These are phyloP conservation scores for Agarophyton chilense DNA, from an alignment of 23 red algal genomes.

Conservation along the genomic window DNA sequence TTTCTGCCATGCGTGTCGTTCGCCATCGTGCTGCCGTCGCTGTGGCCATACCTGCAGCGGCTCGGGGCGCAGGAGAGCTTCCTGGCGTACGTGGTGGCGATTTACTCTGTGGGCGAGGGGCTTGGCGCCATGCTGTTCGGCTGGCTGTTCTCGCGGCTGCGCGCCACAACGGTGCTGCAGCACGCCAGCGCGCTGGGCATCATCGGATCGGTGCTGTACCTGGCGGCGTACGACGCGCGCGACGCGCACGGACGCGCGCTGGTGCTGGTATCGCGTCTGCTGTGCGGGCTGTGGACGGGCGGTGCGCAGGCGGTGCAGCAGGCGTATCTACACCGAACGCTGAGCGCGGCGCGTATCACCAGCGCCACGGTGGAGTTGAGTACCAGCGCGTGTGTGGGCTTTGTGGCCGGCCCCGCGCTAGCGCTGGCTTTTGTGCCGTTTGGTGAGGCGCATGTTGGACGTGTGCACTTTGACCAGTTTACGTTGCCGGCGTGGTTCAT, in stretches of 20 bases:
- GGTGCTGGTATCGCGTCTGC: slow-evolving; percentile 15
- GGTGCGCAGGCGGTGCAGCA: slow-evolving; percentile 68
- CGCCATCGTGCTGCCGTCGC: slow-evolving; percentile 67
- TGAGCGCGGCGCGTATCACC: not conserved
- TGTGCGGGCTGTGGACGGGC: slow-evolving; percentile 60
- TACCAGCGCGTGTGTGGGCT: slow-evolving; percentile 42
- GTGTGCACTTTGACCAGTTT: slow-evolving; percentile 15
- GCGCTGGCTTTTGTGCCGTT: slow-evolving; percentile 16
- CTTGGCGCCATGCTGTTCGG: slow-evolving; percentile 55
- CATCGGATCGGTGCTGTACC: slow-evolving; percentile 41
- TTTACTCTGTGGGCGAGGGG: slow-evolving; percentile 72
- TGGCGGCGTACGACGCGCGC: slow-evolving; percentile 14
- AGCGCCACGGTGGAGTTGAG: slow-evolving; percentile 33
- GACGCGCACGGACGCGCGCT: not conserved
- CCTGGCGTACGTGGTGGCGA: slow-evolving; percentile 47
- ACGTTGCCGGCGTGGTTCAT: slow-evolving; percentile 65
- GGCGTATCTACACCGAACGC: not conserved
- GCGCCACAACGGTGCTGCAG: not conserved
- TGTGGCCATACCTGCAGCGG: slow-evolving; percentile 60
- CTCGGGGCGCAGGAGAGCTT: slow-evolving; percentile 10
- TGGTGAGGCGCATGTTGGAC: not conserved
- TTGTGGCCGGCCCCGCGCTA: slow-evolving; percentile 47
- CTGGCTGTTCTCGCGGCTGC: not conserved
- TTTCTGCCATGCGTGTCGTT: slow-evolving; percentile 79
- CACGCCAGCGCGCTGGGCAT: slow-evolving; percentile 16